Percentiles rank a stretch among this genome's conserved stretches.
These are phyloP conservation scores for Thelonectria blattea DNA, from an alignment of 2,329 filamentous ascomycete genomes.

Conservation along the genomic window DNA sequence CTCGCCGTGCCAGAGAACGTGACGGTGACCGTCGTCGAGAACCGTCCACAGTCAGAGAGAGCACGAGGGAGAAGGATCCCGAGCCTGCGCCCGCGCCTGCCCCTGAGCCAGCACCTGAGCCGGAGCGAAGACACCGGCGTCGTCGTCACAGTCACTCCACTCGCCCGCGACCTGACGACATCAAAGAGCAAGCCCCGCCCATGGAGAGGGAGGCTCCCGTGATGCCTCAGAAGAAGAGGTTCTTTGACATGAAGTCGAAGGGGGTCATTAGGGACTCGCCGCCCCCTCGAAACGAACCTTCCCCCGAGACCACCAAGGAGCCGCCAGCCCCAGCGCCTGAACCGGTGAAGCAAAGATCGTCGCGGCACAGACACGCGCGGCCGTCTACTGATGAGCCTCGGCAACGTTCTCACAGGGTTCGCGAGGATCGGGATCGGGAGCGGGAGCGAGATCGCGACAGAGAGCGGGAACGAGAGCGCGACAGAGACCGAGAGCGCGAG, in stretches of 20 bases:
- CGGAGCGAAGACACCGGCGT: constrained; percentile 44
- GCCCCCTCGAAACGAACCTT: constrained; percentile 34
- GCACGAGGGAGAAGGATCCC: constrained; percentile 38
- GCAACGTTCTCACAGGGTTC: constrained; percentile 30
- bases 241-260: constrained; percentile 50
- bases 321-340: constrained; percentile 35
- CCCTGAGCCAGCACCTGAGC: constrained; percentile 5
- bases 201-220: constrained; percentile 31
- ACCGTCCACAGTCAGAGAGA: constrained; percentile 19
- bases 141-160: constrained; percentile 50
- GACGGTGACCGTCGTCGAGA: constrained; percentile 34
- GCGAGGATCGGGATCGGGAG: constrained; percentile 6
- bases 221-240: constrained; percentile 44
- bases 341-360: constrained; percentile 39
- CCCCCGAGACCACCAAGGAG: constrained; percentile 30
- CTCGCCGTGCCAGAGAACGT: constrained; percentile 34
- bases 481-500: background rate
- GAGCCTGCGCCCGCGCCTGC: constrained; percentile 24
- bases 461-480: constrained; percentile 6
- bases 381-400: constrained; percentile 32
- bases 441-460: constrained; percentile 14
- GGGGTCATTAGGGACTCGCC: constrained; percentile 40
- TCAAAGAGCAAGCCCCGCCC: constrained; percentile 39
- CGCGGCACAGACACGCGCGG: constrained; percentile 27
- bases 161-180: constrained; percentile 40